phyloP scores from a whole-genome alignment of 352 stramenopile species.

The Pythium chondricola region DNA sequence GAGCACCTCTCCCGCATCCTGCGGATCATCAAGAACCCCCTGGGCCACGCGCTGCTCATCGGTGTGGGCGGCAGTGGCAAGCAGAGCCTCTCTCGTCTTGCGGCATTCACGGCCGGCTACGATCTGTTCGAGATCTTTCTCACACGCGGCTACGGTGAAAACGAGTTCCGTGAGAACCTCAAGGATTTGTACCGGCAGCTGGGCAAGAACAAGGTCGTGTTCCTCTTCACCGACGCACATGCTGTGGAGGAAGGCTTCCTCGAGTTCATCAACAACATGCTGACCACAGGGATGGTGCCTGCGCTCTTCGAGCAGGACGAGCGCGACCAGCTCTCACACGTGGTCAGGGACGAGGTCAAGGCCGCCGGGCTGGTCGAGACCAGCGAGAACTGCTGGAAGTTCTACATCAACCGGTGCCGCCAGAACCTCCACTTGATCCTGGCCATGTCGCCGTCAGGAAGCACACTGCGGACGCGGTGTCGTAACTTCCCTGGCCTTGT shows the following conservation, averaged over 20 bases:
- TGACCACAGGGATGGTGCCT: constrained; percentile 92
- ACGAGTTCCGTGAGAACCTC: constrained; percentile 92
- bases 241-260: constrained; percentile 95
- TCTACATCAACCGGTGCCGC: constrained; percentile 90
- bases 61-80: constrained; percentile 93
- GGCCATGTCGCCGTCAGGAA: constrained; percentile 92
- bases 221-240: constrained; percentile 95
- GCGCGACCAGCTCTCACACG: constrained; percentile 76
- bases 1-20: constrained; percentile 91
- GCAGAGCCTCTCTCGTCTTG: constrained; percentile 89
- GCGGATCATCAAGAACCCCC: constrained; percentile 89
- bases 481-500: constrained; percentile 94
- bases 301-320: constrained; percentile 92
- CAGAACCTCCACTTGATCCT: constrained; percentile 94
- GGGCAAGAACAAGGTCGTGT: constrained; percentile 86
- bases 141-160: constrained; percentile 90
- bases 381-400: constrained; percentile 92
- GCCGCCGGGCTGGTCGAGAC: constrained; percentile 85
- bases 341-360: constrained; percentile 88
- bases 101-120: constrained; percentile 91
- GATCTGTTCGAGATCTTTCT: constrained; percentile 94
- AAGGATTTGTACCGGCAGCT: constrained; percentile 92
- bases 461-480: constrained; percentile 90
- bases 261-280: constrained; percentile 97
- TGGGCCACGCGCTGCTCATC: constrained; percentile 92